phyloP scores from a whole-genome alignment of 1,284 basidiomycete species.

The Peniophora sp. region DNA sequence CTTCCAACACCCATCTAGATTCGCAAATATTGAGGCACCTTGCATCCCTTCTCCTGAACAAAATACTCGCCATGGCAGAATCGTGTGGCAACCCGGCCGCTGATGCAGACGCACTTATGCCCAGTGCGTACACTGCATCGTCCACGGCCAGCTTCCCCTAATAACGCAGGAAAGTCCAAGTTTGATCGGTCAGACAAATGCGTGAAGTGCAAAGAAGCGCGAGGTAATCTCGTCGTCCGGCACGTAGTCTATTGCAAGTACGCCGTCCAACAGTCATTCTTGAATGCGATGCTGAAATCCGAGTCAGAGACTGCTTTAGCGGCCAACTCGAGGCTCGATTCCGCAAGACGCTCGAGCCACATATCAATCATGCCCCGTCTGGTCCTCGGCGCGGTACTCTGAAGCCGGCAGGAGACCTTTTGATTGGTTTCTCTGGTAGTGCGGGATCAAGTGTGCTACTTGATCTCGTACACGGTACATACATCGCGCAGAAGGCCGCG shows the following conservation, averaged over 20 bases:
- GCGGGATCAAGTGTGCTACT: conserved; percentile 64
- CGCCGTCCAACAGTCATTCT: conserved; percentile 16
- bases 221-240: conserved; percentile 63
- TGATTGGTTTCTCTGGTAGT: conserved; percentile 68
- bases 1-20: not conserved
- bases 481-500: conserved; percentile 33
- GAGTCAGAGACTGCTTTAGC: conserved; percentile 56
- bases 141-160: not conserved
- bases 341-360: conserved; percentile 55
- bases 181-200: conserved; percentile 60
- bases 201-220: conserved; percentile 59
- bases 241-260: conserved; percentile 82
- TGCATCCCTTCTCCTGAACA: too few relatives aligned
- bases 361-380: conserved; percentile 46
- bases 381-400: conserved; percentile 42
- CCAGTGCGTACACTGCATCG: conserved; percentile 33
- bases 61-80: conserved; percentile 1
- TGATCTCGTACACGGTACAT: conserved; percentile 59
- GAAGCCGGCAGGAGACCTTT: conserved; percentile 58
- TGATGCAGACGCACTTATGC: conserved; percentile 55
- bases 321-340: conserved; percentile 57
- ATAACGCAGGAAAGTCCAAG: conserved; percentile 44
- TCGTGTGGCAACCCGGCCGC: conserved; percentile 52
- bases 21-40: too few relatives aligned
- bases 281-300: not conserved